Evolutionary conservation across 2,329 filamentous ascomycete genomes (phyloP).

Genomic region (Fusarium sp.): DNA sequence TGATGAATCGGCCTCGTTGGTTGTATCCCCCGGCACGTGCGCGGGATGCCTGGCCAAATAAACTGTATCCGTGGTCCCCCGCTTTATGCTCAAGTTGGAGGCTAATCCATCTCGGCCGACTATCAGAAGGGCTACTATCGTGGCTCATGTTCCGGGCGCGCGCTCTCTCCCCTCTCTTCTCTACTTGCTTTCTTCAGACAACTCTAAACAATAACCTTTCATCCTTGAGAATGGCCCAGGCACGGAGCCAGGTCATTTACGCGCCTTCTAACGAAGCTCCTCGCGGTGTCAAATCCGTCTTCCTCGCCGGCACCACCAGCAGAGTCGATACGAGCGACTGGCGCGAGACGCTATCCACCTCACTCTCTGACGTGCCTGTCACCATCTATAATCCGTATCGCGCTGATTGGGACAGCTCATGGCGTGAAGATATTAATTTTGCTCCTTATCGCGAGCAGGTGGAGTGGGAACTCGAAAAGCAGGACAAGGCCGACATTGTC

Average conservation of each 20-base stretch:
- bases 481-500: constrained; percentile 65
- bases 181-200: neutral
- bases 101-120: neutral
- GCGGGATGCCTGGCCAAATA: too few relatives aligned
- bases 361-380: constrained; percentile 61
- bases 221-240: neutral
- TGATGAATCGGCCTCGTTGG: too few relatives aligned
- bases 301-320: constrained; percentile 70
- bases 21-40: too few relatives aligned
- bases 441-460: constrained; percentile 65
- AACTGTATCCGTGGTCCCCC: neutral
- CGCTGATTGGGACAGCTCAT: constrained; percentile 65
- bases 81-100: neutral
- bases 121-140: neutral
- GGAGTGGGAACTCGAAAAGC: constrained; percentile 70
- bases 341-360: constrained; percentile 60
- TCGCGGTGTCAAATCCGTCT: constrained; percentile 56
- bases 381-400: constrained; percentile 70
- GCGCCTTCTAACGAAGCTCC: constrained; percentile 46
- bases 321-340: constrained; percentile 58
- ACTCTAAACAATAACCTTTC: neutral
- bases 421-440: constrained; percentile 63
- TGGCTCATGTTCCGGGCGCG: neutral
- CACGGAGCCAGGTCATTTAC: constrained; percentile 43
- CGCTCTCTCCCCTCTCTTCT: neutral